Conservation (phyloP, 345 rosid species). For the Linum usitatissimum region DNA sequence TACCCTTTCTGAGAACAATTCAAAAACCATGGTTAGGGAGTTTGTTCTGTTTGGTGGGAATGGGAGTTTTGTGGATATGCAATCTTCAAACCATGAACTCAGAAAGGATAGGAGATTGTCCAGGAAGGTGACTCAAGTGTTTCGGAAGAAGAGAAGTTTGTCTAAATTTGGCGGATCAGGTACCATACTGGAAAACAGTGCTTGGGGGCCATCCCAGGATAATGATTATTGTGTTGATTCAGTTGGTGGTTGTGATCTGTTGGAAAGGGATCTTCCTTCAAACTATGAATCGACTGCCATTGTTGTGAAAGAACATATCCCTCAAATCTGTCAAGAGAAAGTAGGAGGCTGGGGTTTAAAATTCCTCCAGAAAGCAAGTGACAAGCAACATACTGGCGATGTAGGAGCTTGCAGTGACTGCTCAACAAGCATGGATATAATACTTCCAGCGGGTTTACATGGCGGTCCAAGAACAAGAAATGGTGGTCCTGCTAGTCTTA, state of each 20-base stretch:
- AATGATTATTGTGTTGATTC: slow-evolving; percentile 23
- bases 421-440: slow-evolving; percentile 48
- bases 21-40: slow-evolving; percentile 53
- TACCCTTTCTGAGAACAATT: slow-evolving; percentile 31
- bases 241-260: slow-evolving; percentile 26
- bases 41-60: slow-evolving; percentile 54
- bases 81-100: slow-evolving; percentile 21
- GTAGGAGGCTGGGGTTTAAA: slow-evolving; percentile 94
- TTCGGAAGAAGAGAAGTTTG: slow-evolving; percentile 57
- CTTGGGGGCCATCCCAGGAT: slow-evolving; percentile 40
- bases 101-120: slow-evolving; percentile 51
- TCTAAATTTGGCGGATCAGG: slow-evolving; percentile 47
- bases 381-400: slow-evolving; percentile 19
- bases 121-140: slow-evolving; percentile 53
- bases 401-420: slow-evolving; percentile 21
- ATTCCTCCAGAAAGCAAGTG: slow-evolving; percentile 48
- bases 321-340: slow-evolving; percentile 22
- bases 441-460: slow-evolving; percentile 82
- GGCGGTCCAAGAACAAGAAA: slow-evolving; percentile 64
- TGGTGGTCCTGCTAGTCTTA: slow-evolving; percentile 64
- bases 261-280: slow-evolving; percentile 44
- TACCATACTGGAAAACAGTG: slow-evolving; percentile 32
- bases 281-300: slow-evolving; percentile 72
- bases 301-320: slow-evolving; percentile 48
- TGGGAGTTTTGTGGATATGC: slow-evolving; percentile 26